A percentile compares a stretch with the other conserved stretches of the same genome.
phyloP scores from a whole-genome alignment of 75 land plant genomes.

The Picea sitchensis region DNA sequence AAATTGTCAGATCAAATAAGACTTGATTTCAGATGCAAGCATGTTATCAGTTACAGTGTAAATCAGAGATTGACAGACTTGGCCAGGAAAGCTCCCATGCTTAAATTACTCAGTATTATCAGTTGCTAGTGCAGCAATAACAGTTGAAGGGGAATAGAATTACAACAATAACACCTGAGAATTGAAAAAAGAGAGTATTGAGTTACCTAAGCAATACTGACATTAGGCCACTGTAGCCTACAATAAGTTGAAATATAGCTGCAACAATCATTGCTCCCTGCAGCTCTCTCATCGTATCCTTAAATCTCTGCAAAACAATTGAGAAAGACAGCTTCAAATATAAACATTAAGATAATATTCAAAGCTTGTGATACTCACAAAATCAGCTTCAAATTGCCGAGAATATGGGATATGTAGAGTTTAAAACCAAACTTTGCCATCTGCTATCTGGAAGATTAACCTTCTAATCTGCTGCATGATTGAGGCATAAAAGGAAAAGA shows the following conservation, averaged over 20 bases:
- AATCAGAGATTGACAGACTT: background rate
- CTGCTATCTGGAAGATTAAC: background rate
- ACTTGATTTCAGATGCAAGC: background rate
- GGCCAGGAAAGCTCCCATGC: background rate
- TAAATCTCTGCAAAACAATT: slow-evolving; percentile 70
- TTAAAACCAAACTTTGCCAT: slow-evolving; percentile 1
- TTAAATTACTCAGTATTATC: background rate
- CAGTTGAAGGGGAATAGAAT: background rate
- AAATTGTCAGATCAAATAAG: background rate
- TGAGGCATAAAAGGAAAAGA: background rate
- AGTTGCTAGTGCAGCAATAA: background rate
- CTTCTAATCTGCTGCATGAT: background rate
- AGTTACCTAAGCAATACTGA: slow-evolving; percentile 81
- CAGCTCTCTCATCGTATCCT: slow-evolving; percentile 88
- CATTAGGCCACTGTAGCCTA: slow-evolving; percentile 95
- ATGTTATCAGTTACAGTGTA: background rate
- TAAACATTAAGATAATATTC: background rate
- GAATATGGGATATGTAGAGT: background rate
- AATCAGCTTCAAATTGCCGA: background rate
- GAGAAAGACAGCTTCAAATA: background rate
- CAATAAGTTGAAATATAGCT: slow-evolving; percentile 65
- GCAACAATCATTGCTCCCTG: slow-evolving; percentile 96
- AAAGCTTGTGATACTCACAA: background rate
- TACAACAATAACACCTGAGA: background rate
- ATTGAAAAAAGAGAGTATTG: background rate